Evolutionary conservation across 495 filamentous ascomycete genomes (phyloP).

Genomic region (Penicillium cataractarum): DNA sequence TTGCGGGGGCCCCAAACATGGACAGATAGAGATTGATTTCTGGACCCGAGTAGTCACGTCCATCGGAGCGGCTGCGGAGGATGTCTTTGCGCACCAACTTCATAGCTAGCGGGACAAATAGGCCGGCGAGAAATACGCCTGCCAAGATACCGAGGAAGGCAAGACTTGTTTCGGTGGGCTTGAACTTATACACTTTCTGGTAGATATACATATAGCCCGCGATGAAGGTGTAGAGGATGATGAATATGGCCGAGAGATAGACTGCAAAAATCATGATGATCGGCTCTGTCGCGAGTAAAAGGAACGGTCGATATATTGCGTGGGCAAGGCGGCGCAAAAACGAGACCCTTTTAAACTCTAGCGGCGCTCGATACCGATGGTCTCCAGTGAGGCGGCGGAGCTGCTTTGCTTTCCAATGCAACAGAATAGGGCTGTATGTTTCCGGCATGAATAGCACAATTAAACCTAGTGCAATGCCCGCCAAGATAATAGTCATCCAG

Average conservation of each 20-base stretch:
- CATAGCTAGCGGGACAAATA: slow-evolving; percentile 48
- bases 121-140: slow-evolving; percentile 49
- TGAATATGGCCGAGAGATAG: slow-evolving; percentile 61
- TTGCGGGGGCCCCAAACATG: slow-evolving; percentile 54
- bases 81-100: slow-evolving; percentile 19
- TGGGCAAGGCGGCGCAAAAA: slow-evolving; percentile 28
- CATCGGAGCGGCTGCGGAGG: slow-evolving; percentile 12
- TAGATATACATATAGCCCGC: slow-evolving; percentile 64
- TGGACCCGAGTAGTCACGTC: slow-evolving; percentile 46
- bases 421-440: slow-evolving; percentile 50
- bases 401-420: slow-evolving; percentile 50
- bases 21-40: slow-evolving; percentile 60
- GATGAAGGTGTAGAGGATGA: slow-evolving; percentile 65
- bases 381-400: slow-evolving; percentile 48
- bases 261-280: slow-evolving; percentile 51
- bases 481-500: slow-evolving; percentile 48
- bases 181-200: slow-evolving; percentile 51
- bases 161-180: slow-evolving; percentile 49
- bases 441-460: slow-evolving; percentile 48
- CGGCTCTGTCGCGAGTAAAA: slow-evolving; percentile 38
- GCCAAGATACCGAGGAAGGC: slow-evolving; percentile 57
- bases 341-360: slow-evolving; percentile 43
- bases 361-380: slow-evolving; percentile 29
- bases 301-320: slow-evolving; percentile 46
- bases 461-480: slow-evolving; percentile 36